Conservation (phyloP, 768 basidiomycete genomes). For the Termitomyces heimii region DNA sequence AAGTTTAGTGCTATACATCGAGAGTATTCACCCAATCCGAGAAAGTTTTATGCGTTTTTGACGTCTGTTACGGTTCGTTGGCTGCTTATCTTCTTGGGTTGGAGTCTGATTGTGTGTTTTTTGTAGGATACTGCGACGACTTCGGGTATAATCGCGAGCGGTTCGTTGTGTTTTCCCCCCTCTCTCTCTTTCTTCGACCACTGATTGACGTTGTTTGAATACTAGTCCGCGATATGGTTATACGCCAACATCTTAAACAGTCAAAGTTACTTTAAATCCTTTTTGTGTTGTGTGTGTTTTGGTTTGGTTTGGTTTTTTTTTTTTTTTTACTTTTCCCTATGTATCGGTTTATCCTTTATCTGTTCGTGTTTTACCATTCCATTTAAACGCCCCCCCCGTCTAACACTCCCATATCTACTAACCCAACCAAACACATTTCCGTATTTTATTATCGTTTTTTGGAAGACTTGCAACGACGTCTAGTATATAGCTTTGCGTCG, state of each 20-base stretch:
- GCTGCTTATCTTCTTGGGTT: not conserved
- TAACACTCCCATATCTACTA: too few species aligned
- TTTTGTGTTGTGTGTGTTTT: not conserved
- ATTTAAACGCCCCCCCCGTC: too few species aligned
- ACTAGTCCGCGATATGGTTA: constrained; percentile 74
- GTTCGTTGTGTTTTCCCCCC: not conserved
- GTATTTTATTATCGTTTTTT: too few species aligned
- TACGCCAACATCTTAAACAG: constrained; percentile 71
- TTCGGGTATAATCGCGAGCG: constrained; percentile 40
- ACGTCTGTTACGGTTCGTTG: constrained; percentile 51
- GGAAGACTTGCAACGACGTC: too few species aligned
- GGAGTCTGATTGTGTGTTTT: not conserved
- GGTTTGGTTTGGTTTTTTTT: too few species aligned
- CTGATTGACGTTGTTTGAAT: too few species aligned
- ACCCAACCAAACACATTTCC: too few species aligned
- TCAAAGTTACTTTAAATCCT: constrained; percentile 53
- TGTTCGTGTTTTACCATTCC: too few species aligned
- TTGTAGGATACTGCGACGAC: constrained; percentile 54
- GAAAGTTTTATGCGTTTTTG: constrained; percentile 54
- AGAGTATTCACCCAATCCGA: constrained; percentile 42
- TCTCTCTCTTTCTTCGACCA: too few species aligned
- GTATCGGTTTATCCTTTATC: too few species aligned
- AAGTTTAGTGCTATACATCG: constrained; percentile 51
- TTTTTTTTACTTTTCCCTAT: too few species aligned
- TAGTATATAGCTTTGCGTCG: too few species aligned